Percentiles rank a stretch among this genome's conserved stretches.
Conservation (phyloP, 2,329 filamentous ascomycete species). For the Madurella fahalii region DNA sequence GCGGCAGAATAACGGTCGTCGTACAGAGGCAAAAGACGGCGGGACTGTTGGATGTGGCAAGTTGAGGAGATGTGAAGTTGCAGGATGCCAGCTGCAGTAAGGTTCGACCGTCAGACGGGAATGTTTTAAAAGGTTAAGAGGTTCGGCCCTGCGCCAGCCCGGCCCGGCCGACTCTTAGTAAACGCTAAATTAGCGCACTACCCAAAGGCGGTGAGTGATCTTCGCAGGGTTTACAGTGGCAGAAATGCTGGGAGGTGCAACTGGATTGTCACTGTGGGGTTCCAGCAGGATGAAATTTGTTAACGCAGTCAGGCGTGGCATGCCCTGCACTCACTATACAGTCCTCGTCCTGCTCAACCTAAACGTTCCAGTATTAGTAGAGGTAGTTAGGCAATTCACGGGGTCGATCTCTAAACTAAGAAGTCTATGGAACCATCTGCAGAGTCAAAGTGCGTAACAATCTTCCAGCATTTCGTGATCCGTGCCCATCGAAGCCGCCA, state of each 20-base stretch:
- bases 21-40: neutral
- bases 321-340: no score
- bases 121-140: slow-evolving; percentile 4
- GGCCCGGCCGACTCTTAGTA: neutral
- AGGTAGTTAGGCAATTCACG: no score
- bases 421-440: no score
- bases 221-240: neutral
- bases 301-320: neutral
- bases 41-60: neutral
- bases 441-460: no score
- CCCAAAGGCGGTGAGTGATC: slow-evolving; percentile 6
- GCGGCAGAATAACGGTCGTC: neutral
- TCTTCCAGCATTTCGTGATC: no score
- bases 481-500: no score
- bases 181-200: neutral
- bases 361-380: neutral
- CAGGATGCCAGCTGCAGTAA: neutral
- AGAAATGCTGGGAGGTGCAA: slow-evolving; percentile 1
- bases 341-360: neutral
- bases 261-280: slow-evolving; percentile 4
- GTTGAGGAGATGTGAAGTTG: no score
- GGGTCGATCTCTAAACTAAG: no score
- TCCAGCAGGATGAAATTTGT: slow-evolving; percentile 5
- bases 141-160: neutral
- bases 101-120: slow-evolving; percentile 1